Evolutionary conservation across 2,329 filamentous ascomycete species (phyloP).

Genomic region (Akanthomyces muscarius): DNA sequence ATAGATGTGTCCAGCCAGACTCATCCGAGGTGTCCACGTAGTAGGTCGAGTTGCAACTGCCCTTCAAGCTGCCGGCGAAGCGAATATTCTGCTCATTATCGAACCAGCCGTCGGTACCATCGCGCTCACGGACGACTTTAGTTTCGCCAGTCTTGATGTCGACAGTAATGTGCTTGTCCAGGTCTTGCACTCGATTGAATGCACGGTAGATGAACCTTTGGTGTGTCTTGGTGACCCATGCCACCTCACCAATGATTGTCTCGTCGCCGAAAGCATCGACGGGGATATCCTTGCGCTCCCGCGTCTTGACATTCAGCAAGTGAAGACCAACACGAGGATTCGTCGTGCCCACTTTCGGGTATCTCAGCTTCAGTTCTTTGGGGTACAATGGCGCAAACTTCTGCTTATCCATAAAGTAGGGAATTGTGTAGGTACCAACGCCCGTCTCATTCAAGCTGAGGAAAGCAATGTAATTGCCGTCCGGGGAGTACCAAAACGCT

Average conservation of each 20-base stretch:
- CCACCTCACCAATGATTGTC: slow-evolving; percentile 62
- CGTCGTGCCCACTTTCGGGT: slow-evolving; percentile 64
- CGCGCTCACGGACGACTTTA: slow-evolving; percentile 44
- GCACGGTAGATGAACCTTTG: slow-evolving; percentile 59
- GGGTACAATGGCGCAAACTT: slow-evolving; percentile 58
- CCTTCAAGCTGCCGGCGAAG: slow-evolving; percentile 48
- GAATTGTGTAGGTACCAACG: slow-evolving; percentile 61
- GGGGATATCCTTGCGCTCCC: slow-evolving; percentile 41
- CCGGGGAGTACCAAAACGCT: slow-evolving; percentile 88
- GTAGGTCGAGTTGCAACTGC: slow-evolving; percentile 39
- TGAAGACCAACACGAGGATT: slow-evolving; percentile 63
- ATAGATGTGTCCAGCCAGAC: slow-evolving; percentile 66
- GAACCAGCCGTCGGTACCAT: slow-evolving; percentile 59
- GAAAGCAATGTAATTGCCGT: slow-evolving; percentile 83
- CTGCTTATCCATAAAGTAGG: slow-evolving; percentile 61
- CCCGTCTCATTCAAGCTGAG: slow-evolving; percentile 79
- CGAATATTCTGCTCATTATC: slow-evolving; percentile 54
- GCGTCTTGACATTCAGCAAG: slow-evolving; percentile 49
- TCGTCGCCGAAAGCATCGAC: slow-evolving; percentile 59
- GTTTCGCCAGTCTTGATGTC: slow-evolving; percentile 40
- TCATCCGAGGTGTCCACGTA: slow-evolving; percentile 66
- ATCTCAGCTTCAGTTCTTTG: slow-evolving; percentile 57
- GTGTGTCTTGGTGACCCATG: slow-evolving; percentile 61
- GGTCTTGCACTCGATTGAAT: slow-evolving; percentile 66
- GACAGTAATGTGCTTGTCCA: slow-evolving; percentile 58